phyloP scores from a whole-genome alignment of 75 land plant genomes.

The Sequoia sempervirens region DNA sequence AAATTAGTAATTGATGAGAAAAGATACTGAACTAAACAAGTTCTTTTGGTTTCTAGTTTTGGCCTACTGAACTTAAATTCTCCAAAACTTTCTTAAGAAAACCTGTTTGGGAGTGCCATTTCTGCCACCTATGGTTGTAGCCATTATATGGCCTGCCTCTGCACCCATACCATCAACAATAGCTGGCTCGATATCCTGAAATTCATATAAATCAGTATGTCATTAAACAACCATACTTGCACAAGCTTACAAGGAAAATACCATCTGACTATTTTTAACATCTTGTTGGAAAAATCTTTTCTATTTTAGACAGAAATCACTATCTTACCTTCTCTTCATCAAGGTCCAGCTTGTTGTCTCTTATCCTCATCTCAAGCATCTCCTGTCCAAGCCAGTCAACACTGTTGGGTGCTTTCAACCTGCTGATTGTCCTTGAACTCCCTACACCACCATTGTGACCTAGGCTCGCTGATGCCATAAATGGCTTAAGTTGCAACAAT shows the following conservation, averaged over 20 bases:
- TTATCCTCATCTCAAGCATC: conserved; percentile 88
- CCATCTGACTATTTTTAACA: background rate
- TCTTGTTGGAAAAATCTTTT: background rate
- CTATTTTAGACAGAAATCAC: background rate
- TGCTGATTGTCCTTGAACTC: conserved; percentile 37
- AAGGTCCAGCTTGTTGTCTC: conserved; percentile 50
- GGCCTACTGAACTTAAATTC: background rate
- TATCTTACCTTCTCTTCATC: conserved; percentile 66
- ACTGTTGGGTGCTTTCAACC: conserved; percentile 51
- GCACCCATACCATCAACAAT: conserved; percentile 37
- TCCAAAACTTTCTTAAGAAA: background rate
- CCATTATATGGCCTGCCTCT: conserved; percentile 83
- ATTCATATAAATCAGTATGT: background rate
- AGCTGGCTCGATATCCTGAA: conserved; percentile 14
- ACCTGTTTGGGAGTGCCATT: conserved; percentile 96
- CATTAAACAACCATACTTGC: background rate
- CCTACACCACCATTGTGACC: conserved; percentile 53
- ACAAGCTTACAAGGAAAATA: background rate
- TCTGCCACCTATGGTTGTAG: conserved; percentile 81
- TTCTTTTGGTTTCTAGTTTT: background rate
- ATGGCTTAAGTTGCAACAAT: conserved; percentile 3
- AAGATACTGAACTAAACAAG: background rate
- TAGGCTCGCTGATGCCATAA: conserved; percentile 50
- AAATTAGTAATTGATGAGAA: background rate
- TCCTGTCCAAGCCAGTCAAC: conserved; percentile 81